Evolutionary conservation across 179 eudicot genomes (phyloP).

Genomic region (Dionaea muscipula): DNA sequence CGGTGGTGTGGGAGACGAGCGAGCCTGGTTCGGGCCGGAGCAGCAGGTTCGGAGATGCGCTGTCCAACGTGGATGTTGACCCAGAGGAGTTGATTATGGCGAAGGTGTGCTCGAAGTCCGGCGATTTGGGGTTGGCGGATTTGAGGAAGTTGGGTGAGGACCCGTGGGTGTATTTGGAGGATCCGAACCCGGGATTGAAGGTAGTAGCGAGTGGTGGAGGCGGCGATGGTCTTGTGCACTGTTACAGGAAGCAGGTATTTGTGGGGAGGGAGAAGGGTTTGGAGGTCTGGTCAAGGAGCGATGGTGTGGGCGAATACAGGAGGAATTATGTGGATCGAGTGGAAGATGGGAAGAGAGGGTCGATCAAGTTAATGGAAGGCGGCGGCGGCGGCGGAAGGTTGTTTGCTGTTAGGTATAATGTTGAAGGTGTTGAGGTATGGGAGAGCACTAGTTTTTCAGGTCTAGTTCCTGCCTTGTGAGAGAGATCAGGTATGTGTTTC

Average conservation of each 20-base stretch:
- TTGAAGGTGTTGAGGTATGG: conserved; percentile 90
- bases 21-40: conserved; percentile 66
- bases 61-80: conserved; percentile 62
- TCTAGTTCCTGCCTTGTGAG: conserved; percentile 9
- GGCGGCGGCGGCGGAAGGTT: conserved; percentile 53
- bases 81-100: conserved; percentile 27
- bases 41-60: conserved; percentile 57
- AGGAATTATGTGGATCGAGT: conserved; percentile 68
- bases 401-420: conserved; percentile 60
- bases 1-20: conserved; percentile 62
- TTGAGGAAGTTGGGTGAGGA: conserved; percentile 51
- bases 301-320: conserved; percentile 32
- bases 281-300: conserved; percentile 72
- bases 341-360: conserved; percentile 46
- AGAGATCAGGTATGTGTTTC: too few species aligned
- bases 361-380: conserved; percentile 47
- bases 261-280: conserved; percentile 53
- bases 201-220: conserved; percentile 17
- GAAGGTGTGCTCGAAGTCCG: conserved; percentile 61
- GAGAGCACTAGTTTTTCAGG: conserved; percentile 32
- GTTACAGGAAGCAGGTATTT: conserved; percentile 53
- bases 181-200: conserved; percentile 51
- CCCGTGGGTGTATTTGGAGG: conserved; percentile 80
- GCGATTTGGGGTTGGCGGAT: conserved; percentile 72
- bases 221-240: conserved; percentile 29